Evolutionary conservation across 164 flowering plant genomes (phyloP).

Genomic region (Tetracentron sinense): DNA sequence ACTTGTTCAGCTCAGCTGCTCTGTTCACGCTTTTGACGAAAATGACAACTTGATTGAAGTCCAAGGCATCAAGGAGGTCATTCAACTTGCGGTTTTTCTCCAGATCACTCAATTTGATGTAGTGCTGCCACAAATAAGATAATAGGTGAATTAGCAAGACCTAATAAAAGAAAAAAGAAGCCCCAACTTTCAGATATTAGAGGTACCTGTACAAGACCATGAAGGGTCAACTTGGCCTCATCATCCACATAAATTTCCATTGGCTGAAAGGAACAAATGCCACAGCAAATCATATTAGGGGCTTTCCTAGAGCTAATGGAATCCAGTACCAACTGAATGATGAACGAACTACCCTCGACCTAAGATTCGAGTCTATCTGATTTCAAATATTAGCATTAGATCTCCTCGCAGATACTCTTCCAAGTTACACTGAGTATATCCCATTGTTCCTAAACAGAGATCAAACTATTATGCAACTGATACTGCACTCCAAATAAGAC

Average conservation of each 20-base stretch:
- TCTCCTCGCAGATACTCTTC: slow-evolving; percentile 31
- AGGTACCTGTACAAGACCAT: slow-evolving; percentile 95
- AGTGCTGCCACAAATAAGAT: slow-evolving; percentile 59
- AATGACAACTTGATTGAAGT: slow-evolving; percentile 98
- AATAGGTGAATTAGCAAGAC: neutral
- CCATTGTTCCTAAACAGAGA: slow-evolving; percentile 13
- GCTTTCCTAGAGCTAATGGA: slow-evolving; percentile 58
- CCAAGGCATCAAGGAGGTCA: slow-evolving; percentile 97
- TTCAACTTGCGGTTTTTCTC: slow-evolving; percentile 97
- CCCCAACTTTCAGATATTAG: neutral
- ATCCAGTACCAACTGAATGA: slow-evolving; percentile 62
- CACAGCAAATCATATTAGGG: slow-evolving; percentile 65
- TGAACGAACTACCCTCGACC: slow-evolving; percentile 35
- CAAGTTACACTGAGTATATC: slow-evolving; percentile 16
- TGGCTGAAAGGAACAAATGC: slow-evolving; percentile 91
- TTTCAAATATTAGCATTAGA: slow-evolving; percentile 10
- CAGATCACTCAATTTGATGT: slow-evolving; percentile 86
- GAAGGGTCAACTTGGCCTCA: slow-evolving; percentile 95
- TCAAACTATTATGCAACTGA: slow-evolving; percentile 1
- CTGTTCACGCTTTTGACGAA: no score
- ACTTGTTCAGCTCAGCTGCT: slow-evolving; percentile 93
- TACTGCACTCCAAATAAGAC: slow-evolving; percentile 6
- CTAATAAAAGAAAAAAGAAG: neutral
- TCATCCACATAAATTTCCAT: slow-evolving; percentile 99
- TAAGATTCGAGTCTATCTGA: slow-evolving; percentile 37